These are phyloP conservation scores for Fusarium austroafricanum DNA, from an alignment of 2,329 filamentous ascomycete genomes.

Conservation along the genomic window DNA sequence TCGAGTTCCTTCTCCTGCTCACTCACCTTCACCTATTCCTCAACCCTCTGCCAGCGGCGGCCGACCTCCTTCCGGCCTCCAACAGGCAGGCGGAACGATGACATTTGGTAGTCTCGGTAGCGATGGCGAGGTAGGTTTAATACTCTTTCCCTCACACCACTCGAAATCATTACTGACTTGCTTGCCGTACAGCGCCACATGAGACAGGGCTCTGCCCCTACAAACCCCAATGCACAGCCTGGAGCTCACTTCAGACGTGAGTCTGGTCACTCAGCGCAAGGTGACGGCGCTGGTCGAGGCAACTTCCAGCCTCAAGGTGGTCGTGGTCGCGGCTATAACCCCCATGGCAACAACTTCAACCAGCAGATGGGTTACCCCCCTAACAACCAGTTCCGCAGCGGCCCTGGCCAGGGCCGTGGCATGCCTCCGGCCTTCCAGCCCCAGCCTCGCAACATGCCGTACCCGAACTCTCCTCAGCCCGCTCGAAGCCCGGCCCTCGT, in stretches of 20 bases:
- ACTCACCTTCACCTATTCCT: constrained; percentile 93
- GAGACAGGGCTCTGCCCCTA: constrained; percentile 72
- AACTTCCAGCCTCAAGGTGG: constrained; percentile 62
- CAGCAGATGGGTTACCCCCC: constrained; percentile 59
- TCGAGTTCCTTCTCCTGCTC: constrained; percentile 83
- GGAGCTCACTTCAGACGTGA: constrained; percentile 82
- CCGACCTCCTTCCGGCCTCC: constrained; percentile 81
- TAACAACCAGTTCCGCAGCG: constrained; percentile 57
- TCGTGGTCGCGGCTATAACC: constrained; percentile 63
- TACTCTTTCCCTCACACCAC: constrained; percentile 7
- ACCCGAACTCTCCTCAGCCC: constrained; percentile 73
- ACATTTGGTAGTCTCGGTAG: constrained; percentile 87
- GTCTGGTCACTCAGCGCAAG: constrained; percentile 83
- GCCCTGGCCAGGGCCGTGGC: constrained; percentile 62
- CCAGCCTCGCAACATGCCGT: constrained; percentile 59
- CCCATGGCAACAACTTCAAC: constrained; percentile 57
- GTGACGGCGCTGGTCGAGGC: constrained; percentile 64
- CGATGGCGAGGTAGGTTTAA: constrained; percentile 76
- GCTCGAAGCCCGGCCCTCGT: constrained; percentile 74
- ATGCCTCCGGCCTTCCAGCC: constrained; percentile 62
- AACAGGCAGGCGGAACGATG: constrained; percentile 74
- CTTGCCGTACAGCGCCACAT: constrained; percentile 69
- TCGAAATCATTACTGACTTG: constrained; percentile 35
- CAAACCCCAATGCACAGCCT: constrained; percentile 72
- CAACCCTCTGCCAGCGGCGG: constrained; percentile 86